These are phyloP conservation scores for Colletotrichum tanaceti DNA, from an alignment of 2,329 filamentous ascomycete genomes.

Conservation along the genomic window DNA sequence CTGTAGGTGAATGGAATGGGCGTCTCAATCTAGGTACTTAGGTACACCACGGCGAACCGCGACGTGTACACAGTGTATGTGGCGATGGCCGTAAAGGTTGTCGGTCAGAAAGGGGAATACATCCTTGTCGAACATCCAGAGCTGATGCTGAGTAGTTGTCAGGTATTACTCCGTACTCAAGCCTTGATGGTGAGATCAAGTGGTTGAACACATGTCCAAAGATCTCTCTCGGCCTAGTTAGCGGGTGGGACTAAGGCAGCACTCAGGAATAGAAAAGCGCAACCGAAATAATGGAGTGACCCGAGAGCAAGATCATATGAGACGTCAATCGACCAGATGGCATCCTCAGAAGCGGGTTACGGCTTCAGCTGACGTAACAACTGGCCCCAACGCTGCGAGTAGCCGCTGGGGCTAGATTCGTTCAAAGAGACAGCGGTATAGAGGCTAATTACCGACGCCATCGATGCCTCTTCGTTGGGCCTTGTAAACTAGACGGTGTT, in stretches of 20 bases:
- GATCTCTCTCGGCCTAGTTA: conserved; percentile 25
- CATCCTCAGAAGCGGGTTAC: conserved; percentile 16
- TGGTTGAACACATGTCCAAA: conserved; percentile 11
- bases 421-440: conserved; percentile 2
- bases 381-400: conserved; percentile 22
- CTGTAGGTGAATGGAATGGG: neutral
- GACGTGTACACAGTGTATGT: neutral
- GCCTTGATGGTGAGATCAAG: conserved; percentile 3
- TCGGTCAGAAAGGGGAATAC: neutral
- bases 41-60: neutral
- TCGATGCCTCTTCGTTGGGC: conserved; percentile 15
- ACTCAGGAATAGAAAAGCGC: conserved; percentile 9
- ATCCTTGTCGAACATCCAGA: conserved; percentile 17
- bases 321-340: conserved; percentile 33
- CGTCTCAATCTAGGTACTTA: neutral
- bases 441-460: conserved; percentile 24
- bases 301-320: neutral
- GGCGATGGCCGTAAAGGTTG: conserved; percentile 1
- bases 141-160: neutral
- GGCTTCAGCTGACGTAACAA: conserved; percentile 29
- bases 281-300: conserved; percentile 21
- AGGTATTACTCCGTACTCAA: neutral
- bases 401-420: conserved; percentile 28
- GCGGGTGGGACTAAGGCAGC: conserved; percentile 10
- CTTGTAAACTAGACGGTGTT: neutral